Percentiles rank a stretch among this genome's conserved stretches.
Conservation (phyloP, 495 filamentous ascomycete genomes). For the Tuber magnatum region DNA sequence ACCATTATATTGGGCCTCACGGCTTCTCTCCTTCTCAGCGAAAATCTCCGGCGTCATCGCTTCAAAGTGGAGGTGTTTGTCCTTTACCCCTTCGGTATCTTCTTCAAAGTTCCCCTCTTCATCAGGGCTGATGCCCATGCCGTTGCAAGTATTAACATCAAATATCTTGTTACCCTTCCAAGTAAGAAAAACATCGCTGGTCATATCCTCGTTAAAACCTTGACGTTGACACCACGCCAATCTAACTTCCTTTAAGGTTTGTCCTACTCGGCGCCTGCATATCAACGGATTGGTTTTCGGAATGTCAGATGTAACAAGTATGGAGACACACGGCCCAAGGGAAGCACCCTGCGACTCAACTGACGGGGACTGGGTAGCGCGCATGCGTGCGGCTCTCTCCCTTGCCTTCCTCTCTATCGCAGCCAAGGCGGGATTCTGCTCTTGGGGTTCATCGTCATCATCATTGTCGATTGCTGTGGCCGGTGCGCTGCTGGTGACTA, state of each 20-base stretch:
- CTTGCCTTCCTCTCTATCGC: slow-evolving; percentile 27
- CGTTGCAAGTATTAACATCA: slow-evolving; percentile 63
- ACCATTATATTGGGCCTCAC: slow-evolving; percentile 50
- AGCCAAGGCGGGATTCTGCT: slow-evolving; percentile 11
- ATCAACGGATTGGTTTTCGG: slow-evolving; percentile 56
- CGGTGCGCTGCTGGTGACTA: neutral
- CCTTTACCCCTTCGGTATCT: slow-evolving; percentile 41
- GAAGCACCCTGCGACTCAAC: slow-evolving; percentile 10
- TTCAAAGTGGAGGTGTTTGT: slow-evolving; percentile 56
- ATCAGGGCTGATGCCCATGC: slow-evolving; percentile 53
- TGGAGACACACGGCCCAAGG: slow-evolving; percentile 51
- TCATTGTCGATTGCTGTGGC: neutral
- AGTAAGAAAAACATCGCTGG: slow-evolving; percentile 60
- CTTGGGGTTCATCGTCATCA: slow-evolving; percentile 13
- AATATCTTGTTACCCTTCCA: slow-evolving; percentile 70
- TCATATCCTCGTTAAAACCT: slow-evolving; percentile 46
- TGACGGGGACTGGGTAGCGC: slow-evolving; percentile 1
- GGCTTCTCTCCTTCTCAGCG: slow-evolving; percentile 41
- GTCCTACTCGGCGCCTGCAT: slow-evolving; percentile 59
- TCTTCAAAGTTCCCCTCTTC: slow-evolving; percentile 43
- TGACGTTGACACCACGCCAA: slow-evolving; percentile 61
- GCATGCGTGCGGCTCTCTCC: slow-evolving; percentile 10
- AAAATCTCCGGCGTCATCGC: slow-evolving; percentile 59
- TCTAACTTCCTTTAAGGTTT: slow-evolving; percentile 59
- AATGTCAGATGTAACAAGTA: slow-evolving; percentile 67